Base-by-base conservation (phyloP, 73 alveolate species). In the Paramecium primaurelia region DNA sequence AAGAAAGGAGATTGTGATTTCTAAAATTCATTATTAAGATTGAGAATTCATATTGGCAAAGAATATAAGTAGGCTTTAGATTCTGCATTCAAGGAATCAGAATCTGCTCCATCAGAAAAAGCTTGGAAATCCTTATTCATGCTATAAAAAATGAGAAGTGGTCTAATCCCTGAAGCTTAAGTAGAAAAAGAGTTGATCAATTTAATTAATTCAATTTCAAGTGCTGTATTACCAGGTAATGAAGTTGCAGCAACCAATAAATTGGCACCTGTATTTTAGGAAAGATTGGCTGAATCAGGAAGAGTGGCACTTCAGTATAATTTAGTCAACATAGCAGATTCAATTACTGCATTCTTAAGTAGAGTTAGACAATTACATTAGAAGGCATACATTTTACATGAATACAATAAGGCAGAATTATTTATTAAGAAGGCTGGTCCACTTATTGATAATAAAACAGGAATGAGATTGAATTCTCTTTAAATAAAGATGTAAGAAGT, bases 161-260 rank as follows among this genome's bases (percentile, higher is more conserved):
- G 98, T 10, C 95, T 97, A 9, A 95, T 98, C 47, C 98, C 99
- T 44, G 99, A 98, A 86, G 97, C 97, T 42, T 96, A 97, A 92
- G 96, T 98, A 44, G 99, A 98, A 93, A 98, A 98, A 94, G 99
- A 98, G 93, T 98, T 98, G 16, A 97, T 95, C 6, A 95, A 98
- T 59, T 88, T 97, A 54, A 95, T 98, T 94, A 97, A 98, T 69
- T 96, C 99, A 51, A 88, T 98, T 54, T 93, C 99, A 37, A 98
- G 99, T 28, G 98, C 99, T 49, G 95, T 96, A 71, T 83, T 96
- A 8, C 94, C 94, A 42, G 95, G 93, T 8, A 97, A 94, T 71
- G 95, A 97, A 91, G 92, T 93, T n/a, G 97, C 94, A 34, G 75
- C 94, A 18, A 75, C 95, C 6, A 92, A 95, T 16, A 96, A 93